A percentile compares a stretch with the other conserved stretches of the same genome.
Conservation (phyloP, 1,139 yeast species). For the Hyphopichia buzzinii region DNA sequence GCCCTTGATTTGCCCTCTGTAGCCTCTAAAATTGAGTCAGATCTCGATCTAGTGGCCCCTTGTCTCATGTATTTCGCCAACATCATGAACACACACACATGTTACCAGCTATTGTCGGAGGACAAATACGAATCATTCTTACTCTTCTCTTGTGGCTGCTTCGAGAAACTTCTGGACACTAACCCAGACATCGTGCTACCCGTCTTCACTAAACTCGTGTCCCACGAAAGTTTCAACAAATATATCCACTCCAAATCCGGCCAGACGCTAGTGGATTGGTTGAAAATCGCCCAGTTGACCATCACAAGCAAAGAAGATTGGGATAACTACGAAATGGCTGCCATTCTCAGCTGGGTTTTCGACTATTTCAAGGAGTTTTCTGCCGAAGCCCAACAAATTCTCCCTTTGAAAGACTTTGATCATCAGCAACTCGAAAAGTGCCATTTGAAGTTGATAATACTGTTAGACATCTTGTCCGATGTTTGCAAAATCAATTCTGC, state of each 20-base stretch:
- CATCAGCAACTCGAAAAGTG: slow-evolving; percentile 9
- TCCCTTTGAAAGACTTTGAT: slow-evolving; percentile 11
- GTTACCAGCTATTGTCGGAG: slow-evolving; percentile 5
- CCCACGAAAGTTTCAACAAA: slow-evolving; percentile 23
- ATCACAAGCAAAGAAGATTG: slow-evolving; percentile 52
- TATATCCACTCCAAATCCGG: slow-evolving; percentile 14
- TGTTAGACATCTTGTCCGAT: slow-evolving; percentile 53
- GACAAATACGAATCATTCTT: slow-evolving; percentile 4
- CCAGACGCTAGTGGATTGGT: slow-evolving; percentile 5
- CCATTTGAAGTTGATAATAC: slow-evolving; percentile 24
- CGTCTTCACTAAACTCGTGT: slow-evolving; percentile 14
- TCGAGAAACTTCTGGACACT: slow-evolving; percentile 3
- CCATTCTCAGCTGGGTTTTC: slow-evolving; percentile 54
- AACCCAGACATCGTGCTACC: slow-evolving; percentile 8
- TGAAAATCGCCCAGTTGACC: slow-evolving; percentile 38
- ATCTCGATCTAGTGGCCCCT: slow-evolving; percentile 8
- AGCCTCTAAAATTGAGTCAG: too few relatives aligned
- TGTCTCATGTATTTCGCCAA: slow-evolving; percentile 6
- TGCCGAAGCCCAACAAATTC: slow-evolving; percentile 9
- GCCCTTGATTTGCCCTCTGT: not conserved
- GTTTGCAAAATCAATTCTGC: slow-evolving; percentile 51
- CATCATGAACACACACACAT: slow-evolving; percentile 1
- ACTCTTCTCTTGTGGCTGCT: not conserved
- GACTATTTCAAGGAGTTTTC: slow-evolving; percentile 32
- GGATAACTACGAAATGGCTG: slow-evolving; percentile 51